Base-by-base conservation (phyloP, 331 rosid genomes). In the Acacia pycnantha region DNA sequence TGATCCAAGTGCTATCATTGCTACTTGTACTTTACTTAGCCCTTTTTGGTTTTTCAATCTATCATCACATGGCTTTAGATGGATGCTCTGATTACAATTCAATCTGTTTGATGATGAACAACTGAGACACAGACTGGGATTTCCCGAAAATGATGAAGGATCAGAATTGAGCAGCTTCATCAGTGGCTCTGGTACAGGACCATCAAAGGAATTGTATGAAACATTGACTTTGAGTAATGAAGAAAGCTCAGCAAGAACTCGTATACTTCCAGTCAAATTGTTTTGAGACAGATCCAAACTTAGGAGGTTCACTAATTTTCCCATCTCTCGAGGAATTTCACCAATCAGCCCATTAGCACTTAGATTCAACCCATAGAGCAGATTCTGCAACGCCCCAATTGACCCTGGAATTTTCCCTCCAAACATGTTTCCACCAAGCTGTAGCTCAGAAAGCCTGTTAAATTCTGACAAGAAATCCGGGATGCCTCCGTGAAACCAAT, bases 351-450 rank as follows among this genome's bases (percentile, higher is more conserved):
- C 85, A 81, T 92, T 93, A 69, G 84, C 88, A 87, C 97, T 93
- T 43, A 95, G 91, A 88, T 95, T 95, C 86, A 95, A 78, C n/a
- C 81, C 87, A 19, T 86, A 84, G 0, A 76, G 73, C 77, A 92
- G 82, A 77, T 78, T 83, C 80, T 77, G 79, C 91, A 93, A 53
- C 66, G 84, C 79, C 84, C 96, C 99, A 75, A 95, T 18, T 0
- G 91, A 85, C 29, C 85, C 27, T 24, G 97, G 94, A 84, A 95
- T 90, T 78, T 78, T 84, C 24, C 97, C 98, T 58, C 88, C 93
- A 16, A 95, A 83, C 75, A 58, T 58, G 83, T 95, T 95, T 51
- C 97, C 97, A 50, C 98, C 98, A 75, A 95, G 91, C 22, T 88
- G 90, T 61, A 95, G 91, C 85, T 85, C 91, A 10, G n/a, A 74